Base-by-base conservation (phyloP, 768 basidiomycete genomes). In the Trametes villosa region DNA sequence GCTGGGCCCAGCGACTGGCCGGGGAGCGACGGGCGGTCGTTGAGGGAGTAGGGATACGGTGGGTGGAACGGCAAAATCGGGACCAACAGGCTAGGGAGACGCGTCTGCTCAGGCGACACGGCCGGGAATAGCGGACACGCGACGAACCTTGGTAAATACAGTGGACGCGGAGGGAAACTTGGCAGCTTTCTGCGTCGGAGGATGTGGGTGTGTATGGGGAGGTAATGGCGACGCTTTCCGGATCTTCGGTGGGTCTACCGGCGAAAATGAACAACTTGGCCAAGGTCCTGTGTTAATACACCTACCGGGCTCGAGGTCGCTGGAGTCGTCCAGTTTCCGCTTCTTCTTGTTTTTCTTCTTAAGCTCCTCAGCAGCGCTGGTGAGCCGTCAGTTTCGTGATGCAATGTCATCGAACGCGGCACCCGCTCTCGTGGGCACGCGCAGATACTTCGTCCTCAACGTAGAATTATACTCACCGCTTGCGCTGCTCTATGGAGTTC, bases 301-400 rank as follows among this genome's bases (percentile, higher is more conserved):
- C 71, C 53, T 73, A 84, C 85, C 83, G 70, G 78, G 78, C 68
- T 92, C 90, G 31, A 77, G 72, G 64, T 92, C 91, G 65, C 87
- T 89, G n/a, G 86, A 86, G 38, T 81, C 78, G 38, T 91, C 90
- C 57, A 88, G 83, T 81, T 89, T 91, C 74, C 91, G 89, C 70
- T 92, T 93, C 77, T 92, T 91, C 77, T 90, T 91, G 78, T 89
- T 63, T 51, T 63, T 91, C 75, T 89, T 72, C 78, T 87, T 89
- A 29, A 78, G 62, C 47, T 89, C 88, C 13, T 86, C 82, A 12
- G 72, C 63, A 52, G 70, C 50, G 56, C 75, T 78, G 45, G 34
- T 15, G 15, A 34, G 9, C 15, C 9, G 34, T 8, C 15, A 34
- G 9, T 15, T 34, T 8, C 34, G 34, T 34, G 34, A 34, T 34